These are phyloP conservation scores for Geum urbanum DNA, from an alignment of 306 rosid species.

Conservation along the genomic window DNA sequence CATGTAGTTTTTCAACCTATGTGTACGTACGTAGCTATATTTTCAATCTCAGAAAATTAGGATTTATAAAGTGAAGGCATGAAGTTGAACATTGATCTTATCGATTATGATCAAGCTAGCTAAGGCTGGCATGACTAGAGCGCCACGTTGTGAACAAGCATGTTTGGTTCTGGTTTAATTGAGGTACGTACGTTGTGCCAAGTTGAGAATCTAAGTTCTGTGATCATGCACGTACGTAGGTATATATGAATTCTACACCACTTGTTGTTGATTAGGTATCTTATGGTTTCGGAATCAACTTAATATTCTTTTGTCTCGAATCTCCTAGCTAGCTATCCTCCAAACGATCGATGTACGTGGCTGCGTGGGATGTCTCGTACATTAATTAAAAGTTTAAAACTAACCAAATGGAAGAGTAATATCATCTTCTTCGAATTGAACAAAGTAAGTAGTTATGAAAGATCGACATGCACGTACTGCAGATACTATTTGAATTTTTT, in stretches of 20 bases:
- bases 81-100: not conserved
- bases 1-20: too few relatives aligned
- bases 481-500: too few relatives aligned
- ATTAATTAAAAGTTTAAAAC: too few relatives aligned
- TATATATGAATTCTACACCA: not conserved
- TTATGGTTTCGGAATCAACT: not conserved
- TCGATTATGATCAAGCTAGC: not conserved
- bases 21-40: not conserved
- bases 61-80: not conserved
- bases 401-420: too few relatives aligned
- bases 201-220: not conserved
- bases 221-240: not conserved
- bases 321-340: not conserved
- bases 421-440: too few relatives aligned
- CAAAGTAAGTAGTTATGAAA: too few relatives aligned
- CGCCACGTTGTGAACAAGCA: constrained; percentile 1
- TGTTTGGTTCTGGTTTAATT: not conserved
- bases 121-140: not conserved
- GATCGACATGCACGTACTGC: too few relatives aligned
- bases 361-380: too few relatives aligned
- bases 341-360: too few relatives aligned
- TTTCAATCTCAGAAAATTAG: not conserved
- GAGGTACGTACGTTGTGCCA: not conserved
- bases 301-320: not conserved
- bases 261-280: constrained; percentile 6